phyloP scores from a whole-genome alignment of 129 eudicot species.

The Chrysanthemum seticuspe region DNA sequence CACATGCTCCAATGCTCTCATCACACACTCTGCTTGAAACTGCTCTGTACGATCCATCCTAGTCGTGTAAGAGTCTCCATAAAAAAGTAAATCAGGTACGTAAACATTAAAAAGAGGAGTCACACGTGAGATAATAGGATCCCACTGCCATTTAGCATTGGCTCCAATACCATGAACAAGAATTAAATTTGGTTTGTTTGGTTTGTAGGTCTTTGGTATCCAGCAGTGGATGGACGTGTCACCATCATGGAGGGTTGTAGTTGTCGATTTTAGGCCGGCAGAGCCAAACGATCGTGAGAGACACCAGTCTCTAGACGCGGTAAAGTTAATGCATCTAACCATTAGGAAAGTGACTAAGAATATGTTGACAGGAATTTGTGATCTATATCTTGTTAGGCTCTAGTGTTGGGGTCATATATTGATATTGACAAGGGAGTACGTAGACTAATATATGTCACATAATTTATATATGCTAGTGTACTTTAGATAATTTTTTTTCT shows the following conservation, averaged over 20 bases:
- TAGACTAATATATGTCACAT: no score
- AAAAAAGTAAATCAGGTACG: slow-evolving; percentile 58
- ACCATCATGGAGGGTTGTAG: slow-evolving; percentile 62
- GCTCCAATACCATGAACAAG: slow-evolving; percentile 76
- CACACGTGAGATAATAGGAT: slow-evolving; percentile 36
- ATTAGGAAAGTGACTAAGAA: slow-evolving; percentile 14
- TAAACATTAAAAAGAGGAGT: no score
- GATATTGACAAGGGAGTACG: no score
- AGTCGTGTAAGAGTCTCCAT: slow-evolving; percentile 59
- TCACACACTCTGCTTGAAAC: slow-evolving; percentile 68
- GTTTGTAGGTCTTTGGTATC: slow-evolving; percentile 50
- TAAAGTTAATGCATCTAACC: slow-evolving; percentile 63
- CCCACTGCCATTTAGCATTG: slow-evolving; percentile 81
- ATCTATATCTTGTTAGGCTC: no score
- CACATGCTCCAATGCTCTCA: slow-evolving; percentile 37
- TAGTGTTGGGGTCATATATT: no score
- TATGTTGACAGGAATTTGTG: no score
- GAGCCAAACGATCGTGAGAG: slow-evolving; percentile 41
- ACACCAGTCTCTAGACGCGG: slow-evolving; percentile 46
- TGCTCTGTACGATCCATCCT: slow-evolving; percentile 53
- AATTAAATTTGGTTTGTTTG: slow-evolving; percentile 44
- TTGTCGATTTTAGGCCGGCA: slow-evolving; percentile 57
- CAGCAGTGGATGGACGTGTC: slow-evolving; percentile 68
- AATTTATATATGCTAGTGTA: no score
- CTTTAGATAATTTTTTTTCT: no score